Evolutionary conservation across 225 moss, liverwort and hornwort species (phyloP).

Genomic region (Bryoerythrophyllum caledonicum): DNA sequence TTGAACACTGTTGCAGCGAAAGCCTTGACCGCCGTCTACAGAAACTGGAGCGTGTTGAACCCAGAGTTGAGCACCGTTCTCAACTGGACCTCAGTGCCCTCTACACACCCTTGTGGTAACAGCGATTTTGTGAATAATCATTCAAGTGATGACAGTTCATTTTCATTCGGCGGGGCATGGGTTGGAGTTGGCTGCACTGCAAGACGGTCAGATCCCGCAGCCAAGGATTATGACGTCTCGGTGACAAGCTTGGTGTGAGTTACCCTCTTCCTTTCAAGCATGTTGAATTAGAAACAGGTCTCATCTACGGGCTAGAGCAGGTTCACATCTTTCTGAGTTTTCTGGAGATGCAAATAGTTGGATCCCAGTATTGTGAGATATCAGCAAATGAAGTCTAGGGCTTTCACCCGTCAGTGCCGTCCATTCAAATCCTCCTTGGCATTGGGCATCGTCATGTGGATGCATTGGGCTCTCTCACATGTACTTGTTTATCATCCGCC

Average conservation of each 20-base stretch:
- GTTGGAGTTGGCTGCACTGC: not conserved
- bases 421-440: not conserved
- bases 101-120: not conserved
- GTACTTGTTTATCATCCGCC: not conserved
- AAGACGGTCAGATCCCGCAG: not conserved
- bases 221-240: not conserved
- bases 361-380: not conserved
- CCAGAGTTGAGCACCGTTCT: not conserved
- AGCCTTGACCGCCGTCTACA: not conserved
- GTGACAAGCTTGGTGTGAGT: slow-evolving; percentile 10
- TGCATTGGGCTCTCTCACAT: not conserved
- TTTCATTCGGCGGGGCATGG: not conserved
- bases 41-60: not conserved
- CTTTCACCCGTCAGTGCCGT: not conserved
- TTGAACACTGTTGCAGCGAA: not conserved
- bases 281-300: not conserved
- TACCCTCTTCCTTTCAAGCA: not conserved
- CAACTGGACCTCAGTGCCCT: not conserved
- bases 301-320: not conserved
- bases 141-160: fast-evolving
- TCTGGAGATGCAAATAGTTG: not conserved
- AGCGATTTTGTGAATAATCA: not conserved
- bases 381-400: not conserved
- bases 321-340: not conserved
- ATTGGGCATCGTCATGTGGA: not conserved